Percentiles rank a stretch among this genome's conserved stretches.
These are phyloP conservation scores for Sanghuangporus sanghuang DNA, from an alignment of 1,284 basidiomycete genomes.

Conservation along the genomic window DNA sequence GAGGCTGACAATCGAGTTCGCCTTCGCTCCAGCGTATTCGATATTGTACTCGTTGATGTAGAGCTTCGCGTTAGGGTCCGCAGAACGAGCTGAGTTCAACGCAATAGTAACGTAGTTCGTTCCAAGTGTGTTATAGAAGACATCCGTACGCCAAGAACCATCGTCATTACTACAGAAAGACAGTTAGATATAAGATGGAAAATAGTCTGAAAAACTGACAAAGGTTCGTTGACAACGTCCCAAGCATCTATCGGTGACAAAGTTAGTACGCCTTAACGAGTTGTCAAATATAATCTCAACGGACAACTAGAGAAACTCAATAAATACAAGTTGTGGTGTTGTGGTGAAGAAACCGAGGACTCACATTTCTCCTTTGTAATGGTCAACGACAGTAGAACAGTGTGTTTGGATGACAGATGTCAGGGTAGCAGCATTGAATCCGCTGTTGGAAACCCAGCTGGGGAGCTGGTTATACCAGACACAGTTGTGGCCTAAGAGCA, in stretches of 20 bases:
- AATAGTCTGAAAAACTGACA: slow-evolving; percentile 7
- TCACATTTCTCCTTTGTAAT: slow-evolving; percentile 20
- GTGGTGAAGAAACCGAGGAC: neutral
- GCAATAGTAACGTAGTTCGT: slow-evolving; percentile 31
- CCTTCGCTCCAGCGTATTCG: slow-evolving; percentile 35
- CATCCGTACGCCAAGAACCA: slow-evolving; percentile 30
- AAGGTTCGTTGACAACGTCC: slow-evolving; percentile 20
- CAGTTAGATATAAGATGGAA: neutral
- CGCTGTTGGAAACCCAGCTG: slow-evolving; percentile 21
- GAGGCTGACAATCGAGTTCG: slow-evolving; percentile 40
- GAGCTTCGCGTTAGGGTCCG: slow-evolving; percentile 32
- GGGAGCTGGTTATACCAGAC: slow-evolving; percentile 25
- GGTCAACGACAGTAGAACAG: slow-evolving; percentile 18
- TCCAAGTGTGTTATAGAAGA: slow-evolving; percentile 33
- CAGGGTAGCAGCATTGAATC: slow-evolving; percentile 20
- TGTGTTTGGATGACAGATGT: slow-evolving; percentile 22
- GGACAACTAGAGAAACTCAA: neutral
- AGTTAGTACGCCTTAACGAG: neutral
- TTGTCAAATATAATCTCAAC: neutral
- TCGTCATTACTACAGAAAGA: slow-evolving; percentile 28
- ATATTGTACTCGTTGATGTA: slow-evolving; percentile 35
- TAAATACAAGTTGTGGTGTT: neutral
- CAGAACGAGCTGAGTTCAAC: slow-evolving; percentile 30
- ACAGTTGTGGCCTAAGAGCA: slow-evolving; percentile 16
- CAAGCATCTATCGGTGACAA: slow-evolving; percentile 15